Base-by-base conservation (phyloP, 2,329 filamentous ascomycete genomes). In the Ceratocystis smalleyi region DNA sequence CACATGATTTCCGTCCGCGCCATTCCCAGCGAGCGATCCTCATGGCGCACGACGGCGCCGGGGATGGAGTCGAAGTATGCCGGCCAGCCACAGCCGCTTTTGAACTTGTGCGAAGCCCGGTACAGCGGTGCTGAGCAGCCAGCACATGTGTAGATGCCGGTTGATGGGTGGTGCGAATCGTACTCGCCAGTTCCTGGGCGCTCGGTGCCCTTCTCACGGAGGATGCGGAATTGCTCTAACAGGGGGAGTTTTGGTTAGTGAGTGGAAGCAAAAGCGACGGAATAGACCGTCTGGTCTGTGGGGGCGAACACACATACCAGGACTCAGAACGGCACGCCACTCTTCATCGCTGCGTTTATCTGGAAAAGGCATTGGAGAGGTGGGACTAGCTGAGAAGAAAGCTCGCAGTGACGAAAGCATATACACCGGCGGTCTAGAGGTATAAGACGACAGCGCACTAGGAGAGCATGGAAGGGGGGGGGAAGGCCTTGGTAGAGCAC, bases 41-140 rank as follows among this genome's bases (percentile, higher is more conserved):
- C 83, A 71, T 92, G 87, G 67, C 92, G 81, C 43, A 83, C 89
- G 12, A 99, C 90, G 0, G 92, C 92, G 1, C 91, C 91, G 0
- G 94, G 92, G 62, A 99, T 83, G 69, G 87, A 92, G 75, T 99
- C 94, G 73, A 92, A 99, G 76, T 97, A 99, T 12, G 94, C 94
- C 0, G 94, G 94, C 94, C 94, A 99, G 67, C 94, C 94, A 75
- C 94, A 99, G 51, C 91, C 90, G 19, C 89, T 95, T 75, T 89
- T 89, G 81, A 99, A 99, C 75, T 99, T 99, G 76, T 96, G 91
- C 68, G 81, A 81, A 32, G 94, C 91, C 74, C 86, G 92, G 82
- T 99, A 99, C 19, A 99, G 83, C 4, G 94, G 91, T 6, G 91
- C 82, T 32, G 85, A 75, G 79, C 94, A 99, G 62, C 83, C 94